Base-by-base conservation (phyloP, 2,329 filamentous ascomycete genomes). In the Colletotrichum cuscutae region DNA sequence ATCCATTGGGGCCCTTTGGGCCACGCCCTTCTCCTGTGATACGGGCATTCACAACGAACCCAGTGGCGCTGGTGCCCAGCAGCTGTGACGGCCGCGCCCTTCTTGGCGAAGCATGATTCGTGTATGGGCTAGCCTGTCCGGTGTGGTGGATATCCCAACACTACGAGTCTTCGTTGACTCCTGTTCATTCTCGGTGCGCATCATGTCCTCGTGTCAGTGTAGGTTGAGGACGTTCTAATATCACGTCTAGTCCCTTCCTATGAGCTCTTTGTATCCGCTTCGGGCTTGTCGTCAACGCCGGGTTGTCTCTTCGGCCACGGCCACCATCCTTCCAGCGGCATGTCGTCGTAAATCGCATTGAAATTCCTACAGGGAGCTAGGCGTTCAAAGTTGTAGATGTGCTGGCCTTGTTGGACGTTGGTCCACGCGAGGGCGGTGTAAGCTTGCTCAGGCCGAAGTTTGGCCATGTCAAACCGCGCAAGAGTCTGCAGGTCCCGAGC, bases 271-370 rank as follows among this genome's bases (percentile, higher is more conserved):
- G 5, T 42, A 42, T 5, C 35, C 5, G 12, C 4, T 6, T 15
- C 13, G 13, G 37, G 15, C 37, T 42, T 37, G 1, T 13, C n/a
- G 53, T 62, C 12, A 4, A 3, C 22, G 0, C 12, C 15, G 5
- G 2, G 6, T 11, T 11, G n/a, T 24, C 11, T 53, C 4, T 68
- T 72, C 1, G 74, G 68, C 68, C 71, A 75, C 0, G 74, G 71
- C 74, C 72, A 75, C 72, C 74, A 75, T 11, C 74, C 72, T 4
- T 42, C 13, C 19, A 75, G 49, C 7, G 72, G 72, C 46, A 75
- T 46, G 4, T 69, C 62, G 15, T 63, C 63, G 52, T 75, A 71
- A 3, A 74, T 56, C 4, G 52, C 56, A 7, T 74, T 75, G 59
- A 9, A 72, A 15, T 1, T 32, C 3, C 5, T 6, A 0, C 54